A percentile compares a stretch with the other conserved stretches of the same genome.
These are phyloP conservation scores for Aspergillus sp. DNA, from an alignment of 2,329 filamentous ascomycete genomes.

Conservation along the genomic window DNA sequence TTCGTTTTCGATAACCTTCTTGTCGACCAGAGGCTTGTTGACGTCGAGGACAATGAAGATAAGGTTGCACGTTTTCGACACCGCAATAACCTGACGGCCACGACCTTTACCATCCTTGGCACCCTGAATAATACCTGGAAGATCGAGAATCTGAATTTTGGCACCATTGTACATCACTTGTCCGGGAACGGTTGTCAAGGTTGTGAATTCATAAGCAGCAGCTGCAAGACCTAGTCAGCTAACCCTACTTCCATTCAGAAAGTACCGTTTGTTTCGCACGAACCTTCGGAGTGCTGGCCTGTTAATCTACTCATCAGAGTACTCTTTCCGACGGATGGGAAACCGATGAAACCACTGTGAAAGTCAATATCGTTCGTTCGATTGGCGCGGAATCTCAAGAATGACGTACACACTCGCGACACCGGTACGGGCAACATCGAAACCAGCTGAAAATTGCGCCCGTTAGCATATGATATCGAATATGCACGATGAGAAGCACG, in stretches of 20 bases:
- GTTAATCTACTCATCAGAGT: slow-evolving; percentile 93
- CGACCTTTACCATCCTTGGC: slow-evolving; percentile 97
- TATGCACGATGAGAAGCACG: slow-evolving; percentile 12
- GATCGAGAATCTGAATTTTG: slow-evolving; percentile 95
- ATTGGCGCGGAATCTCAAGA: background rate
- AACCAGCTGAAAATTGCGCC: slow-evolving; percentile 54
- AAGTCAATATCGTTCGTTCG: slow-evolving; percentile 9
- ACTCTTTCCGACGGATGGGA: slow-evolving; percentile 96
- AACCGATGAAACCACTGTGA: slow-evolving; percentile 77
- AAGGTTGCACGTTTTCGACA: slow-evolving; percentile 96
- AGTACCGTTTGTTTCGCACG: slow-evolving; percentile 6
- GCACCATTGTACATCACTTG: slow-evolving; percentile 96
- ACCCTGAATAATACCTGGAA: slow-evolving; percentile 97
- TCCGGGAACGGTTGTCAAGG: slow-evolving; percentile 90
- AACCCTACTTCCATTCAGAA: background rate
- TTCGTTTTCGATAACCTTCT: slow-evolving; percentile 89
- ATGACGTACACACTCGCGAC: slow-evolving; percentile 72
- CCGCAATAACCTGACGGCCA: slow-evolving; percentile 96
- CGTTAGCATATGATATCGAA: slow-evolving; percentile 11
- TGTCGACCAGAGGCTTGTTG: slow-evolving; percentile 96
- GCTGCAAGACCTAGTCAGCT: slow-evolving; percentile 37
- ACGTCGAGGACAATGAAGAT: slow-evolving; percentile 99
- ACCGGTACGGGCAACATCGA: slow-evolving; percentile 96
- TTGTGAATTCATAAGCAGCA: slow-evolving; percentile 97
- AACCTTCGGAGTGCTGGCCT: slow-evolving; percentile 85